Evolutionary conservation across 148 eudicot species (phyloP), one percentile per base, ranked within the genome.

Genomic region (Polygonum aviculare): DNA sequence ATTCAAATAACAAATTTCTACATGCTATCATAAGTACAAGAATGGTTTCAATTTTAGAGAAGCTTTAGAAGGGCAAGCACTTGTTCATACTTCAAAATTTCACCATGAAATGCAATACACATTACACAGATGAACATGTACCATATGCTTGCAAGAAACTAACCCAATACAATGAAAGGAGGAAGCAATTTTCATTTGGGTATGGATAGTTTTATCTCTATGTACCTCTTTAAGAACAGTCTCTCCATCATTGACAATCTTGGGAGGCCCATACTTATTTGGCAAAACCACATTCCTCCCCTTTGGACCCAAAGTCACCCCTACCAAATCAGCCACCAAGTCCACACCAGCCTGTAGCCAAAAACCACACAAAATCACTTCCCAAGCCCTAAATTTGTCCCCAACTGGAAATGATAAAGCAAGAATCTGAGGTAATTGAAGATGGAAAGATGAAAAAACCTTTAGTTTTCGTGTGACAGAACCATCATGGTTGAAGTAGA

Each of bases 241-340:
- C 83, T 88, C 98, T 50, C 98, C 98, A 80, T 94, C 98, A 82
- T 94, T 94, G 63, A 92, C 96, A 90, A 92, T 94, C 81, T 89
- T 94, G 50, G 98, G 98, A 87, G 97, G 91, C 19, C 97, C 98
- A 88, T 94, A 94, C 75, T 94, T 94, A 78, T 88, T 94, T 36
- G 86, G 90, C 81, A 94, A 75, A 69, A 92, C 92, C 79, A 94
- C 98, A 88, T 94, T 94, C 80, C 98, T 87, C 62, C 98, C 98
- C 76, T 94, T 94, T 18, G 98, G 98, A 82, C 97, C 98, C 86
- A 94, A 69, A 65, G 98, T 94, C 72, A 89, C 96, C 12, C 98
- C 98, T 54, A 94, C 78, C 80, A 94, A 81, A 80, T 92, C 93
- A 19, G 93, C 96, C 84, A 94, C 93, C 82, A 88, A 81, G 35